Conservation (phyloP, 441 rosid genomes). For the Corymbia citriodora region DNA sequence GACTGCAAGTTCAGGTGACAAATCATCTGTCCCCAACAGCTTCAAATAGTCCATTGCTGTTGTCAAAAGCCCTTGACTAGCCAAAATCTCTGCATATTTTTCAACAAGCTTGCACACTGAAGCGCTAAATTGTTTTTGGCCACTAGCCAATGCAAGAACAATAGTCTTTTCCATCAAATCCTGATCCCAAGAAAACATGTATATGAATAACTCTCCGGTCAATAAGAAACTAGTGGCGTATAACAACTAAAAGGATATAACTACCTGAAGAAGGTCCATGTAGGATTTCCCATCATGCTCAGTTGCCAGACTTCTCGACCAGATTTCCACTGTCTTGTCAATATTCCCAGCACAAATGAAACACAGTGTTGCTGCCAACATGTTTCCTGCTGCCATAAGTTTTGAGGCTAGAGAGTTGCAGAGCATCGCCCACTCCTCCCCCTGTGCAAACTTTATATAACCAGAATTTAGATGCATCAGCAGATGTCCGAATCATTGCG, state of each 20-base stretch:
- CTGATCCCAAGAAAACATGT: constrained; percentile 29
- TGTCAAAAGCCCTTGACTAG: constrained; percentile 90
- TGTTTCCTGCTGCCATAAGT: constrained; percentile 69
- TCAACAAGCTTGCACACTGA: constrained; percentile 98
- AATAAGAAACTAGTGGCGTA: neutral
- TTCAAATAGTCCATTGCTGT: constrained; percentile 81
- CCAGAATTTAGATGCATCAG: neutral
- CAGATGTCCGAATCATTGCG: neutral
- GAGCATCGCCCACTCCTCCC: constrained; percentile 84
- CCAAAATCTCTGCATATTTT: constrained; percentile 96
- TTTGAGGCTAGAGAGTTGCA: constrained; percentile 86
- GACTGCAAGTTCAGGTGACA: constrained; percentile 84
- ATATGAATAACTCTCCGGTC: neutral
- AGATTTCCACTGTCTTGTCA: constrained; percentile 95
- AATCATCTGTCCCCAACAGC: constrained; percentile 76
- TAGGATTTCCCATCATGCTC: constrained; percentile 71
- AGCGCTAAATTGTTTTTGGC: constrained; percentile 88
- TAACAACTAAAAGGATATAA: constrained; percentile 3
- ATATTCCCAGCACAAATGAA: constrained; percentile 96
- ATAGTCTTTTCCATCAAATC: constrained; percentile 99
- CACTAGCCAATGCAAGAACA: constrained; percentile 94
- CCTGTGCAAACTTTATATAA: constrained; percentile 76
- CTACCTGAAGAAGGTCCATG: constrained; percentile 90
- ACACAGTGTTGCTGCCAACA: constrained; percentile 91
- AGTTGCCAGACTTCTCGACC: constrained; percentile 79